These are phyloP conservation scores for Paecilomyces fulvus DNA, from an alignment of 2,329 filamentous ascomycete species.

Conservation along the genomic window DNA sequence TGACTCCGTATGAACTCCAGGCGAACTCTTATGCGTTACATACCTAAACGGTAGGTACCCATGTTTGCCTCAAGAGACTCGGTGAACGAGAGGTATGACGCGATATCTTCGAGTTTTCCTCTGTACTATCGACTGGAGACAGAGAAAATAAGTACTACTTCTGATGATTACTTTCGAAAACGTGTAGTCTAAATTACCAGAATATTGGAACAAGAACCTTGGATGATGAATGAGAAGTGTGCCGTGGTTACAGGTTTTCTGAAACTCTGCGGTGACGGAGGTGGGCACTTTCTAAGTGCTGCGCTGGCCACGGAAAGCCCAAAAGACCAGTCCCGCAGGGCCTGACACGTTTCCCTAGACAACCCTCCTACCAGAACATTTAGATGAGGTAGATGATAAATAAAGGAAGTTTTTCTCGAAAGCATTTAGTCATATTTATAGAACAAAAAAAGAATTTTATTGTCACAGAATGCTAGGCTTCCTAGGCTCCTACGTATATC, in stretches of 20 bases:
- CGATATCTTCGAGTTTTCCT: neutral
- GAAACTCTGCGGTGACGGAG: neutral
- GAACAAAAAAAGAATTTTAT: neutral
- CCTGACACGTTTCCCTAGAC: neutral
- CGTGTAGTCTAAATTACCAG: neutral
- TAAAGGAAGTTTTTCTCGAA: neutral
- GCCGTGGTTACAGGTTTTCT: neutral
- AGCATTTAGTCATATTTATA: neutral
- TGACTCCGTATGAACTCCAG: neutral
- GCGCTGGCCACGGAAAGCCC: constrained; percentile 11
- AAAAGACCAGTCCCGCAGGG: constrained; percentile 16
- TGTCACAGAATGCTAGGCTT: neutral
- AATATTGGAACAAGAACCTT: neutral
- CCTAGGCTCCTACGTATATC: neutral
- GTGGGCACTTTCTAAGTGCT: neutral
- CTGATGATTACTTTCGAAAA: neutral
- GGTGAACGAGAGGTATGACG: neutral
- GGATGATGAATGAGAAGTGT: neutral
- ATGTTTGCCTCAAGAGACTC: neutral
- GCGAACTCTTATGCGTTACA: constrained; percentile 3
- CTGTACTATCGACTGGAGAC: neutral
- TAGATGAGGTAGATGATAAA: neutral
- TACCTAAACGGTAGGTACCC: constrained; percentile 17
- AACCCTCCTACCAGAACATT: neutral
- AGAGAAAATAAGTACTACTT: neutral